These are phyloP conservation scores for Epichloe coenophiala DNA, from an alignment of 2,329 filamentous ascomycete genomes.

Conservation along the genomic window DNA sequence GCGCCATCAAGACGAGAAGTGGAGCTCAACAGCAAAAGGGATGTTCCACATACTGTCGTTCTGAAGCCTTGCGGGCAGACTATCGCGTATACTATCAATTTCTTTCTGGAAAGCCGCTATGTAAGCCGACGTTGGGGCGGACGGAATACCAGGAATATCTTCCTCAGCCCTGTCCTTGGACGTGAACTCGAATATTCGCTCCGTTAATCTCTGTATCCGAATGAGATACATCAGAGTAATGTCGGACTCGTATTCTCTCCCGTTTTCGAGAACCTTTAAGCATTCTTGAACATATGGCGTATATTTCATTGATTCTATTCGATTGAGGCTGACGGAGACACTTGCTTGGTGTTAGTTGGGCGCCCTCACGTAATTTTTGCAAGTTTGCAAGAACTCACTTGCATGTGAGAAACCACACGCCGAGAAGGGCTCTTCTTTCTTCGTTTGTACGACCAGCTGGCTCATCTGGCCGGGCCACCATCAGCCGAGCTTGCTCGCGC, in stretches of 20 bases:
- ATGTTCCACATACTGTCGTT: slow-evolving; percentile 23
- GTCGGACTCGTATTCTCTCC: slow-evolving; percentile 33
- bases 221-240: slow-evolving; percentile 31
- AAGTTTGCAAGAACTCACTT: slow-evolving; percentile 24
- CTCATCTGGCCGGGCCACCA: slow-evolving; percentile 26
- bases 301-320: slow-evolving; percentile 35
- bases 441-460: slow-evolving; percentile 31
- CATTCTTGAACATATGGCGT: slow-evolving; percentile 39
- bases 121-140: slow-evolving; percentile 30
- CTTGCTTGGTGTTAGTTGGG: slow-evolving; percentile 12
- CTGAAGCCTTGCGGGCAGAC: slow-evolving; percentile 21
- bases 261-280: slow-evolving; percentile 28
- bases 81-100: slow-evolving; percentile 26
- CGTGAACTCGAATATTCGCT: slow-evolving; percentile 33
- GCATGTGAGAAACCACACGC: slow-evolving; percentile 40
- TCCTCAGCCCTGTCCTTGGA: slow-evolving; percentile 21
- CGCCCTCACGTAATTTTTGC: not conserved
- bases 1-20: not conserved
- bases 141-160: slow-evolving; percentile 20
- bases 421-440: slow-evolving; percentile 37
- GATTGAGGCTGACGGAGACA: slow-evolving; percentile 27
- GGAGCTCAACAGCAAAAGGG: not conserved
- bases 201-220: slow-evolving; percentile 34
- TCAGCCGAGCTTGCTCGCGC: slow-evolving; percentile 28
- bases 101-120: slow-evolving; percentile 32